phyloP scores from a whole-genome alignment of 805 yeast species.

The Wickerhamomyces chambardii region DNA sequence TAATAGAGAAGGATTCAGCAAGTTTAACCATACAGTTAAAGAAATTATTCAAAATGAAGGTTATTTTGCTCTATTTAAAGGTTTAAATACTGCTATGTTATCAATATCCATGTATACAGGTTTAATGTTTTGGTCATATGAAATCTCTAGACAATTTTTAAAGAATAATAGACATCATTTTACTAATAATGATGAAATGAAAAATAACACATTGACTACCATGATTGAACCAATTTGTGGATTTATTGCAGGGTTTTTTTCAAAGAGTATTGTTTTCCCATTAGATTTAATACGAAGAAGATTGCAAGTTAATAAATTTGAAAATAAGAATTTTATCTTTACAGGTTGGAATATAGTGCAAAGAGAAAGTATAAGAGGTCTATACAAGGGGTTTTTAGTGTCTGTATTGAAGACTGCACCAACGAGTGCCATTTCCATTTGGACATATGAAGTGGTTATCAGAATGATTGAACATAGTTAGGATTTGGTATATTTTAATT shows the following conservation, averaged over 20 bases:
- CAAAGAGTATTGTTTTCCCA: constrained; percentile 77
- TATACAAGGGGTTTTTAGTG: constrained; percentile 68
- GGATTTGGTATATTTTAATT: no score
- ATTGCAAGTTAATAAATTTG: constrained; percentile 49
- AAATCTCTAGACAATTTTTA: constrained; percentile 18
- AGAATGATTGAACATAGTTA: background rate
- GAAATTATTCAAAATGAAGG: constrained; percentile 33
- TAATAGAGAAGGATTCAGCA: constrained; percentile 25
- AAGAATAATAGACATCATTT: constrained; percentile 8
- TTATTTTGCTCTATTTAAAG: constrained; percentile 36
- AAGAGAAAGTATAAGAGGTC: constrained; percentile 55
- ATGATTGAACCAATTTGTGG: constrained; percentile 50
- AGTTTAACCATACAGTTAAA: constrained; percentile 17
- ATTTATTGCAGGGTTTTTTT: constrained; percentile 62
- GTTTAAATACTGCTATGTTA: constrained; percentile 38
- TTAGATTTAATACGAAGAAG: constrained; percentile 77
- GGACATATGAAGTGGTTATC: constrained; percentile 43
- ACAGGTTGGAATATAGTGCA: constrained; percentile 30
- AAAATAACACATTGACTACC: background rate
- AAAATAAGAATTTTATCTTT: constrained; percentile 17
- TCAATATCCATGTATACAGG: constrained; percentile 71
- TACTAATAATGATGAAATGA: constrained; percentile 26
- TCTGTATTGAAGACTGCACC: constrained; percentile 79
- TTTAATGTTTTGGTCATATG: constrained; percentile 64
- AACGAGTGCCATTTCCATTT: constrained; percentile 55